Evolutionary conservation across 352 stramenopile species (phyloP), one percentile per base, ranked within the genome.

Genomic region (Thalassiosira mediterranea): DNA sequence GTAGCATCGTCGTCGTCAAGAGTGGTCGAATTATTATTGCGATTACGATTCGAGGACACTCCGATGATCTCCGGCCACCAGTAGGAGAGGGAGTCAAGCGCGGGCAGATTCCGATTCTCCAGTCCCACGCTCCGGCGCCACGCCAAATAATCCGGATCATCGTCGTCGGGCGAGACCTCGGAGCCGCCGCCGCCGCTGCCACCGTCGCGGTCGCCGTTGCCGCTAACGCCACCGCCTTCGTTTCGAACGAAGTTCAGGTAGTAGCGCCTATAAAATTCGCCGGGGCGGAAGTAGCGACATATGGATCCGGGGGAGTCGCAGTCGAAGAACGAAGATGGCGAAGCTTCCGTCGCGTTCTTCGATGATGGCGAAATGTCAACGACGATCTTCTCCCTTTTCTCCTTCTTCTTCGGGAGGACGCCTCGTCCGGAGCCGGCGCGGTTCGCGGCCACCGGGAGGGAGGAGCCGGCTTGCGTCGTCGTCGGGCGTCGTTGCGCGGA

Each of bases 261-360:
- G 44, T 72, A 72, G 44, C 53, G 28, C n/a, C 44, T 46, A 54
- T 34, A 62, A 52, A 72, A 72, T 44, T 52, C 49, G 5, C 62
- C 62, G 1, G 62, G 62, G 23, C 26, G 19, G 2, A 72, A 42
- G 47, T 63, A 63, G 23, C 13, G 23, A 38, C 62, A 72, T 40
- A 8, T 64, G 15, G 62, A 64, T 3, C 25, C 21, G 2, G 5
- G 2, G 11, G 19, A 3, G 21, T 38, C 11, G 34, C 62, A 72
- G 31, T 72, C 62, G 47, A 72, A 72, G 34, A 72, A 72, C 46
- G 52, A 61, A 46, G n/a, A n/a, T n/a, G n/a, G n/a, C n/a, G n/a
- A n/a, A n/a, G n/a, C n/a, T n/a, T n/a, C n/a, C n/a, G n/a, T n/a
- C n/a, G n/a, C n/a, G n/a, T n/a, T n/a, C n/a, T n/a, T n/a, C n/a